These are phyloP conservation scores for Choanephora cucurbitarum DNA, from an alignment of 371 early-diverging fungal species.

Conservation along the genomic window DNA sequence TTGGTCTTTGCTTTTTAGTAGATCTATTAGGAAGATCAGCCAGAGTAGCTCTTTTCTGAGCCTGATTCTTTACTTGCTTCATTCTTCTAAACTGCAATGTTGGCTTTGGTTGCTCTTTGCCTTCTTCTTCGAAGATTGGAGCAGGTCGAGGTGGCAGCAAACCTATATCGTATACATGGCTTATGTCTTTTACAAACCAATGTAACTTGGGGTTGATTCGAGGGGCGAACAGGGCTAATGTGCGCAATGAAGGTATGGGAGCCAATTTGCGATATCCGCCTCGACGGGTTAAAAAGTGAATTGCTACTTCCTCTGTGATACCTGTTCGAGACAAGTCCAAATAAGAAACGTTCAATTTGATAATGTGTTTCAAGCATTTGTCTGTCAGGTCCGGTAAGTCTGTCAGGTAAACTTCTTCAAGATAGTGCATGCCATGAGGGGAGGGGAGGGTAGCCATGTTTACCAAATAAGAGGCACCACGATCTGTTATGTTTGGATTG, in stretches of 20 bases:
- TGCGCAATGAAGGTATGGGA: background rate
- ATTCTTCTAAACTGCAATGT: background rate
- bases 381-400: slow-evolving; percentile 15
- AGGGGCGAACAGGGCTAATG: background rate
- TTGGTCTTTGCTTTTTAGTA: slow-evolving; percentile 3
- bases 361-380: slow-evolving; percentile 16
- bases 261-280: slow-evolving; percentile 4
- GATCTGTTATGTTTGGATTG: slow-evolving; percentile 9
- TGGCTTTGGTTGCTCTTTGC: background rate
- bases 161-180: background rate
- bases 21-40: background rate
- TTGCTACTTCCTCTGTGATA: slow-evolving; percentile 8
- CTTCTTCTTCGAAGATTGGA: background rate
- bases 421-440: slow-evolving; percentile 6
- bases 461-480: slow-evolving; percentile 3
- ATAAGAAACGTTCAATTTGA: slow-evolving; percentile 5
- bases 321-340: slow-evolving; percentile 14
- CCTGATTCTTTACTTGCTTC: background rate
- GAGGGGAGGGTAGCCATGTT: slow-evolving; percentile 1
- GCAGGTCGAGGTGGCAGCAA: background rate
- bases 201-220: slow-evolving; percentile 1
- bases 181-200: background rate
- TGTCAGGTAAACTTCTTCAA: slow-evolving; percentile 14
- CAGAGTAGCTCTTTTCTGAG: background rate
- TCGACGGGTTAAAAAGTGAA: background rate